phyloP scores from a whole-genome alignment of 208 protist genomes.

The Leishmania amazonensis region DNA sequence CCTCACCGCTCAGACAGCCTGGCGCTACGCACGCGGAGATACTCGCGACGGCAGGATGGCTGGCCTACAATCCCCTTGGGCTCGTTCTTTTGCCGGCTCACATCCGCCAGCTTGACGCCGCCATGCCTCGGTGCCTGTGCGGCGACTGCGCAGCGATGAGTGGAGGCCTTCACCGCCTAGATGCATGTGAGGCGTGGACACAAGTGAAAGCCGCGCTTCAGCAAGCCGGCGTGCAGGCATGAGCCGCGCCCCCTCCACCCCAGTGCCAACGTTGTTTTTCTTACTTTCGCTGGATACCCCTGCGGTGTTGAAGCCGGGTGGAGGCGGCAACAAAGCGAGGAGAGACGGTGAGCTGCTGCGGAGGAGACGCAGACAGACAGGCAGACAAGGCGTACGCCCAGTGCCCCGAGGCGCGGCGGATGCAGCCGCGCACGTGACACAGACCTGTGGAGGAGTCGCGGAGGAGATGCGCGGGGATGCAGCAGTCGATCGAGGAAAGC shows the following conservation, averaged over 20 bases:
- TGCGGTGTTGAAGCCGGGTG: neutral
- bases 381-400: neutral
- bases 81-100: slow-evolving; percentile 20
- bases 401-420: too few species aligned
- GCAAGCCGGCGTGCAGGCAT: slow-evolving; percentile 12
- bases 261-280: neutral
- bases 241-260: neutral
- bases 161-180: neutral
- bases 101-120: neutral
- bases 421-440: neutral
- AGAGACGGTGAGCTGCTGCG: neutral
- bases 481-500: neutral
- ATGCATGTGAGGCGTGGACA: neutral
- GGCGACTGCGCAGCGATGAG: slow-evolving; percentile 3
- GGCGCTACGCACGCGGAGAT: neutral
- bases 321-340: neutral
- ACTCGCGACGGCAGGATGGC: slow-evolving; percentile 17
- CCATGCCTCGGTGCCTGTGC: neutral
- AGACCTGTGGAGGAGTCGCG: neutral
- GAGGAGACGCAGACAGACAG: neutral
- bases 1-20: neutral
- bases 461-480: neutral
- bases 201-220: neutral
- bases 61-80: slow-evolving; percentile 17
- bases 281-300: neutral